Base-by-base conservation (phyloP, 495 filamentous ascomycete species). In the Corynascus novoguineensis region DNA sequence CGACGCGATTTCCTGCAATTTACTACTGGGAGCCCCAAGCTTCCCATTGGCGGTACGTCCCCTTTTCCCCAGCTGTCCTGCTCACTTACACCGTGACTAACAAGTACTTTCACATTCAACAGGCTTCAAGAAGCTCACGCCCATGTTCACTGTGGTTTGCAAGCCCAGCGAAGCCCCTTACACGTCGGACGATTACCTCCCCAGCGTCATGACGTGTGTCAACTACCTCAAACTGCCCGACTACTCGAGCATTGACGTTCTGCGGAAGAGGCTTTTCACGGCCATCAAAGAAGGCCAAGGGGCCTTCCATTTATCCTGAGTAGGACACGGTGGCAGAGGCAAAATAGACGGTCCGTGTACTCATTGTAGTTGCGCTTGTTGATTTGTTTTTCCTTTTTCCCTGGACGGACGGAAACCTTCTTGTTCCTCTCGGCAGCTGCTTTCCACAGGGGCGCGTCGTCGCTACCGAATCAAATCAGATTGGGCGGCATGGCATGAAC, bases 161-260 rank as follows among this genome's bases (percentile, higher is more conserved):
- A 96, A 95, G 70, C 92, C 93, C 7, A 95, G 89, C 75, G 95
- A 99, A 64, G 84, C 90, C 8, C 93, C 93, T 2, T 95, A 90
- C 70, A 88, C 86, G 8, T 95, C 93, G 4, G 95, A 99, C 68
- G 95, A 97, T 72, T 97, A 97, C 62, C 79, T 99, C 32, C 91
- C 95, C 24, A 97, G 92, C 65, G 95, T 97, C 67, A 99, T 99
- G 95, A 99, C 95, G 42, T 97, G 95, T 70, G 93, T 96, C 68
- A 99, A 99, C 69, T 99, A 99, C 69, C 86, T 99, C 61, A 99
- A 99, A 71, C 78, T 99, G 64, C 95, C 95, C 21, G 91, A 99
- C 72, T 99, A 99, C 73, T 92, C 85, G 63, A 82, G 74, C 64
- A 72, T 96, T 58, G 81, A 90, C 15, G 79, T 88, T 35, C 81